These are phyloP conservation scores for Citrullus mucosospermus DNA, from an alignment of 306 rosid species.

Conservation along the genomic window DNA sequence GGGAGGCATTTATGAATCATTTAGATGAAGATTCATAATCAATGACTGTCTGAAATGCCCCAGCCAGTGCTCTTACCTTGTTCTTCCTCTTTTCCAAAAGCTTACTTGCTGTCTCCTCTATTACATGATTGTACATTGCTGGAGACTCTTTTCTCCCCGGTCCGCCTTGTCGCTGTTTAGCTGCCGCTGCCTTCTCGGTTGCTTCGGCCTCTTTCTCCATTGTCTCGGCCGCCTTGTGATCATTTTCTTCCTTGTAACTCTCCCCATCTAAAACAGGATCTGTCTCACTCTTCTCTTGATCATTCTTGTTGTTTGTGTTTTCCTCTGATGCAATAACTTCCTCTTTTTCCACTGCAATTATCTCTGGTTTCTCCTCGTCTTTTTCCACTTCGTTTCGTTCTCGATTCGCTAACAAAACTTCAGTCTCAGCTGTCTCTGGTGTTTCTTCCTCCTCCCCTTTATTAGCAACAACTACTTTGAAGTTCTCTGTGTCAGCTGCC, in stretches of 20 bases:
- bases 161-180: constrained; percentile 9
- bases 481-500: neutral
- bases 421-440: neutral
- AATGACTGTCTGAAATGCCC: constrained; percentile 86
- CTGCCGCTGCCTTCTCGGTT: neutral
- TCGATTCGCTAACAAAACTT: neutral
- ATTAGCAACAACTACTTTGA: neutral
- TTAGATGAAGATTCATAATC: constrained; percentile 57
- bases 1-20: neutral
- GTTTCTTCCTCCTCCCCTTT: neutral
- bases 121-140: constrained; percentile 45
- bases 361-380: constrained; percentile 8
- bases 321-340: neutral
- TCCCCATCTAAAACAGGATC: constrained; percentile 8
- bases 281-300: neutral
- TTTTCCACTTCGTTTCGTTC: constrained; percentile 3
- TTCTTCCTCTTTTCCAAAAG: constrained; percentile 52
- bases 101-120: constrained; percentile 51
- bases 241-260: constrained; percentile 2
- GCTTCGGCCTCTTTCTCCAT: neutral
- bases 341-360: neutral
- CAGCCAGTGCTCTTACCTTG: constrained; percentile 77
- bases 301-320: neutral
- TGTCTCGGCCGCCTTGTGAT: constrained; percentile 3
- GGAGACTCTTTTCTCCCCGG: constrained; percentile 37